phyloP scores from a whole-genome alignment of 352 stramenopile species.

The Phytophthora pistaciae region DNA sequence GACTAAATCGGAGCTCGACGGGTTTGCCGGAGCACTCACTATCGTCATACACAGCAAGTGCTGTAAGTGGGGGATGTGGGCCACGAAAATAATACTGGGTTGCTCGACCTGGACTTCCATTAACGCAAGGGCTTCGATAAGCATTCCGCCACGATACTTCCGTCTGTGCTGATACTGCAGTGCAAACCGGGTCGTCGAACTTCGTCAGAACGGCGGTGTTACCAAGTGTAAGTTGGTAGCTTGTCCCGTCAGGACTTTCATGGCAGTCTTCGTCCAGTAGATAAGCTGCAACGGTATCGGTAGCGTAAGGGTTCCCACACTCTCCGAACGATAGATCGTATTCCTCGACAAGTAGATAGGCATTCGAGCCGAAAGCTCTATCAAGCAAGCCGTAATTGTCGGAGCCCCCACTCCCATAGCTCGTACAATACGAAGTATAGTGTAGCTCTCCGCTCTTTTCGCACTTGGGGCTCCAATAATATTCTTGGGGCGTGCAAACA shows the following conservation, averaged over 20 bases:
- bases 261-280: constrained; percentile 16
- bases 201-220: constrained; percentile 1
- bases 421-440: constrained; percentile 3
- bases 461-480: neutral
- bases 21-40: constrained; percentile 4
- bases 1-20: constrained; percentile 7
- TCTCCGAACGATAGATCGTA: constrained; percentile 1
- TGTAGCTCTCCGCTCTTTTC: neutral
- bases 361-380: constrained; percentile 5
- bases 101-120: neutral
- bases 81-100: constrained; percentile 6
- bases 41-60: constrained; percentile 8
- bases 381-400: neutral
- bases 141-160: neutral
- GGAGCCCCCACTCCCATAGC: neutral
- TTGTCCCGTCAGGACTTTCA: neutral
- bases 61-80: neutral
- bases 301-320: neutral
- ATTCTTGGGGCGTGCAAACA: neutral
- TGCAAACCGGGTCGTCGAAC: neutral
- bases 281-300: constrained; percentile 3
- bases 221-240: constrained; percentile 8
- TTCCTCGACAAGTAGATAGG: constrained; percentile 14
- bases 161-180: neutral
- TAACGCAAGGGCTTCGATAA: neutral